Conservation (phyloP, 1,139 yeast genomes). For the Scheffersomyces lignicola region DNA sequence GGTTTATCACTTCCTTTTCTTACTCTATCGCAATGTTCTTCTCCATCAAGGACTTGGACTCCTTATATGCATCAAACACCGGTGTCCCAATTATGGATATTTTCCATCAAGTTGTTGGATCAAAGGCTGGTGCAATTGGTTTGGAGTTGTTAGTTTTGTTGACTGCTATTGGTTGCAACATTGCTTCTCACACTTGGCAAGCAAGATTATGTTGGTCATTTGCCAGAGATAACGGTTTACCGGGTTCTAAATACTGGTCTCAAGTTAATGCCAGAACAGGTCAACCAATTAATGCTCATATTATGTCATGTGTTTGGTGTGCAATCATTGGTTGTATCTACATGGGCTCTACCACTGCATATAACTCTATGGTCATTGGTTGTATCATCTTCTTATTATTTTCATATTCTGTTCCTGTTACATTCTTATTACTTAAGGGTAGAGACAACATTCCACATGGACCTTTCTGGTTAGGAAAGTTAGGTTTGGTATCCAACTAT, state of each 20-base stretch:
- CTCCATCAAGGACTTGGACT: constrained; percentile 52
- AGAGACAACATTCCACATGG: constrained; percentile 62
- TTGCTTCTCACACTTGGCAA: constrained; percentile 76
- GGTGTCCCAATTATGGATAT: constrained; percentile 67
- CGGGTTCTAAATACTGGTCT: constrained; percentile 37
- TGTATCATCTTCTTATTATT: constrained; percentile 41
- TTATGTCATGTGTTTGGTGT: constrained; percentile 35
- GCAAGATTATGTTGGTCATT: constrained; percentile 78
- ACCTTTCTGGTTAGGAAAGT: constrained; percentile 56
- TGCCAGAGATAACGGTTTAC: constrained; percentile 59
- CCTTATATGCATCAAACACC: constrained; percentile 45
- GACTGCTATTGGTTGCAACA: constrained; percentile 70
- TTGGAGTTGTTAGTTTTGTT: constrained; percentile 57
- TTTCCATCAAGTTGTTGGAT: constrained; percentile 56
- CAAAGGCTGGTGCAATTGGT: constrained; percentile 58
- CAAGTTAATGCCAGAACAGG: constrained; percentile 32
- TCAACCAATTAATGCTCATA: constrained; percentile 42
- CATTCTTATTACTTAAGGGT: constrained; percentile 53
- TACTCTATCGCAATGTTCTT: constrained; percentile 65
- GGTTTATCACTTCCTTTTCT: constrained; percentile 59
- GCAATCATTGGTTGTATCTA: constrained; percentile 41
- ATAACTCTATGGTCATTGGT: constrained; percentile 44
- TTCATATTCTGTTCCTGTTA: constrained; percentile 38
- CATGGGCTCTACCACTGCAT: constrained; percentile 40
- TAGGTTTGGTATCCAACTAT: constrained; percentile 37